These are phyloP conservation scores for Abrus pulchellus DNA, from an alignment of 306 rosid genomes.

Conservation along the genomic window DNA sequence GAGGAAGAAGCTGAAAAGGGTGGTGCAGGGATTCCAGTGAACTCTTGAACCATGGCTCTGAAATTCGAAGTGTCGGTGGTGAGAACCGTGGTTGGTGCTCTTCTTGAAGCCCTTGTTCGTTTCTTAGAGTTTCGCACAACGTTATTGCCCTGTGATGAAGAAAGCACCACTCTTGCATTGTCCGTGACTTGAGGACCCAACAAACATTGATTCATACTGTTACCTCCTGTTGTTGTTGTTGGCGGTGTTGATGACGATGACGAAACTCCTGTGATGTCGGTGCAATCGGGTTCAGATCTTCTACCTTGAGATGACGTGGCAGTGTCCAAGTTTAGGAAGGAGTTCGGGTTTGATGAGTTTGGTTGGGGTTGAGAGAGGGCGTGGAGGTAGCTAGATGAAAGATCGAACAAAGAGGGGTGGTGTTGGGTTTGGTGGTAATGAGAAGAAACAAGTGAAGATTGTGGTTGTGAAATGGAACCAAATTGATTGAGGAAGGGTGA, in stretches of 20 bases:
- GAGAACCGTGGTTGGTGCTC: conserved; percentile 93
- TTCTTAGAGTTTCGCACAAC: conserved; percentile 71
- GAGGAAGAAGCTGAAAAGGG: conserved; percentile 70
- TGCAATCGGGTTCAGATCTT: conserved; percentile 60
- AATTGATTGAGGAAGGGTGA: conserved; percentile 55
- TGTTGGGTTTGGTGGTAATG: conserved; percentile 49
- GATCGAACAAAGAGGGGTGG: conserved; percentile 57
- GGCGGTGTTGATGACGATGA: conserved; percentile 28
- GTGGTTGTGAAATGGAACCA: conserved; percentile 55
- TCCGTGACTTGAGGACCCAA: conserved; percentile 8
- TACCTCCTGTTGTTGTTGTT: neutral
- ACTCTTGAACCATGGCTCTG: conserved; percentile 98
- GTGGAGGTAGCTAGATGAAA: conserved; percentile 60
- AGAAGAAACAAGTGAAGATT: conserved; percentile 48
- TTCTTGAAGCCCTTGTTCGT: conserved; percentile 83
- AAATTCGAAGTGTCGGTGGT: conserved; percentile 93
- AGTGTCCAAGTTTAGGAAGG: conserved; percentile 57
- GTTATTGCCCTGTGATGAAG: conserved; percentile 34
- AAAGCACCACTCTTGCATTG: conserved; percentile 22
- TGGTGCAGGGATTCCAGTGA: conserved; percentile 92
- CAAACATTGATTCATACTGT: conserved; percentile 25
- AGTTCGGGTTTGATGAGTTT: conserved; percentile 54
- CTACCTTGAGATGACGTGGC: conserved; percentile 5
- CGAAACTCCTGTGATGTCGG: conserved; percentile 22
- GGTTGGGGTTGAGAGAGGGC: conserved; percentile 58